phyloP scores from a whole-genome alignment of 768 basidiomycete genomes.

The Strobilomyces confusus region DNA sequence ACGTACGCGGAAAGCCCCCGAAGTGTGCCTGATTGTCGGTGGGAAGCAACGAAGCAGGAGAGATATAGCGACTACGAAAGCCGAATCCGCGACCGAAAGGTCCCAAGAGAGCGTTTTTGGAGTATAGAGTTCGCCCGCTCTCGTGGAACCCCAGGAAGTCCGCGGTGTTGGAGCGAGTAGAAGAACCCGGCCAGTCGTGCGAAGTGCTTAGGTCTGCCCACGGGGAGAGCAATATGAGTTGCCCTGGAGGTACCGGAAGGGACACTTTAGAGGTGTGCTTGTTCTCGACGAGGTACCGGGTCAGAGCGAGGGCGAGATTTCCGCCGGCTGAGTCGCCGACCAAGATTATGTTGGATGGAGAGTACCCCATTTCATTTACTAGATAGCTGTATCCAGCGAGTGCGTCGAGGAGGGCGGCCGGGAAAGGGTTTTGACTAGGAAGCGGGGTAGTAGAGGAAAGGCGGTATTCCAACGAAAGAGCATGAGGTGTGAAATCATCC shows the following conservation, averaged over 20 bases:
- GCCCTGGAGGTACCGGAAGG: conserved; percentile 44
- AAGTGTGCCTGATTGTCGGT: conserved; percentile 37
- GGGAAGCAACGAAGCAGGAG: conserved; percentile 48
- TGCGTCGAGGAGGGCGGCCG: conserved; percentile 69
- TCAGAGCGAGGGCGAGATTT: conserved; percentile 63
- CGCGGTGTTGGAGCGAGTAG: conserved; percentile 36
- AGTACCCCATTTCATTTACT: conserved; percentile 51
- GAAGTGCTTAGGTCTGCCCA: conserved; percentile 47
- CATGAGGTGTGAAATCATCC: conserved; percentile 40
- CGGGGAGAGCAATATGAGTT: conserved; percentile 52
- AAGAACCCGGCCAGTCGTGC: conserved; percentile 37
- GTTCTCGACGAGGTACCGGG: conserved; percentile 57
- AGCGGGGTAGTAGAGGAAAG: conserved; percentile 46
- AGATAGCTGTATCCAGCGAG: conserved; percentile 74
- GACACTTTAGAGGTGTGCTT: conserved; percentile 22
- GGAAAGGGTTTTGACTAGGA: conserved; percentile 56
- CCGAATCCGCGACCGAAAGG: conserved; percentile 45
- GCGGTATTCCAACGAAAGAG: conserved; percentile 70
- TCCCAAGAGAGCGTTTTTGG: conserved; percentile 42
- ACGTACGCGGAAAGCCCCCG: conserved; percentile 56
- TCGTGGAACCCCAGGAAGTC: conserved; percentile 16
- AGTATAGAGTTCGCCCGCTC: conserved; percentile 24
- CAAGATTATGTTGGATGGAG: conserved; percentile 57
- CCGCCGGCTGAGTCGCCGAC: conserved; percentile 78
- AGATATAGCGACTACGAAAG: conserved; percentile 50